These are phyloP conservation scores for Carallia pectinifolia DNA, from an alignment of 345 rosid species.

Conservation along the genomic window DNA sequence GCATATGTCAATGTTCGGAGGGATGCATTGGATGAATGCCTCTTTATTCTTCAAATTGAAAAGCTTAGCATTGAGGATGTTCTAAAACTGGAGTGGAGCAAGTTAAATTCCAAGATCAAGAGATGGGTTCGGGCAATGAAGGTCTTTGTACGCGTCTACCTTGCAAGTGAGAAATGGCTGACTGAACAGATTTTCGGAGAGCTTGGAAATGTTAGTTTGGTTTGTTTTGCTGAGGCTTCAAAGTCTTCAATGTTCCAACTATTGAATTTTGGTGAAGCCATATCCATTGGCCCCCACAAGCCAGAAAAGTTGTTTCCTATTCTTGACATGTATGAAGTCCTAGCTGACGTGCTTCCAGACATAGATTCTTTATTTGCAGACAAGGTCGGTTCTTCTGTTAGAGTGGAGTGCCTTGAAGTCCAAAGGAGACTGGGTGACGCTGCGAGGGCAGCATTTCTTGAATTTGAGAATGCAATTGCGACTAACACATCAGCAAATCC, in stretches of 20 bases:
- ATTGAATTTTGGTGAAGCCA: constrained; percentile 80
- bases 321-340: constrained; percentile 80
- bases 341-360: constrained; percentile 62
- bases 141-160: constrained; percentile 61
- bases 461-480: constrained; percentile 70
- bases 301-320: constrained; percentile 71
- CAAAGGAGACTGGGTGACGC: constrained; percentile 60
- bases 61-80: constrained; percentile 84
- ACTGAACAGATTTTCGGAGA: constrained; percentile 62
- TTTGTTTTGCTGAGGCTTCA: constrained; percentile 69
- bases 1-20: constrained; percentile 57
- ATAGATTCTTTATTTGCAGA: constrained; percentile 50
- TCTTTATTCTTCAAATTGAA: constrained; percentile 69
- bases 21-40: constrained; percentile 86
- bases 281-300: constrained; percentile 69
- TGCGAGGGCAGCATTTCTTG: constrained; percentile 63
- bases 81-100: constrained; percentile 74
- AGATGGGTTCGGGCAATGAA: constrained; percentile 76
- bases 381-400: constrained; percentile 45
- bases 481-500: constrained; percentile 52
- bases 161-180: constrained; percentile 69
- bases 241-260: constrained; percentile 74
- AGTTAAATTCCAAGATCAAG: constrained; percentile 71
- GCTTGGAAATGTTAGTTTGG: constrained; percentile 30
- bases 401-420: constrained; percentile 57